Evolutionary conservation across 1,284 basidiomycete species (phyloP), one percentile per base, ranked within the genome.

Genomic region (Earliella scabrosa): DNA sequence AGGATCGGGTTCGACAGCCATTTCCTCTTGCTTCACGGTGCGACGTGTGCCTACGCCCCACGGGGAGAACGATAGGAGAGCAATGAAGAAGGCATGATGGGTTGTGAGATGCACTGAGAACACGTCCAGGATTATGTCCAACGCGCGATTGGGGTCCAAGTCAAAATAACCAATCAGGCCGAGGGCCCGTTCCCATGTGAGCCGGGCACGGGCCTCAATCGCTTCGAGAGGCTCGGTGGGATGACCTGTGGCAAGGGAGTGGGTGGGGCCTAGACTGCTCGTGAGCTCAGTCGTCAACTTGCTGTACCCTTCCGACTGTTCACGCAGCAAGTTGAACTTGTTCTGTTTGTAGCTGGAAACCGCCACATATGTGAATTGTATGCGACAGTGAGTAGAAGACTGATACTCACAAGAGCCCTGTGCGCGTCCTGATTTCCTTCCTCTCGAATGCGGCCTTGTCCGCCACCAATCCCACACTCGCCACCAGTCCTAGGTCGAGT

Each of bases 251-350:
- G 73, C 72, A 32, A 80, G 67, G 16, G 82, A 85, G 73, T 92
- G 87, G 11, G 91, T 75, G 23, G 88, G 86, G 4, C 92, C 92
- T 47, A 95, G 77, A 61, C 85, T 87, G 52, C 87, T 87, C 10
- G 93, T 87, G 38, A 98, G 77, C 68, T 96, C 93, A 9, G 90
- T 86, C 29, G 91, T 86, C 32, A 99, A 84, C 68, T 96, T 95
- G 66, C 93, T 93, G 75, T 95, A 99, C 5, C 97, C 97, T 77
- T 99, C 96, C 1, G 94, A 96, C 65, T 97, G 94, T 75, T 99
- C 97, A 38, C 97, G 90, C 10, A 98, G 82, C 31, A 99, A 83
- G 68, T 99, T 99, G 80, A 95, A 98, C 74, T 98, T 98, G 75
- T 95, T 95, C 73, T 99, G 97, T 73, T 97, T 98, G 82, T 97